Evolutionary conservation across 331 rosid species (phyloP), one percentile per base, ranked within the genome.

Genomic region (Dryas integrifolia): DNA sequence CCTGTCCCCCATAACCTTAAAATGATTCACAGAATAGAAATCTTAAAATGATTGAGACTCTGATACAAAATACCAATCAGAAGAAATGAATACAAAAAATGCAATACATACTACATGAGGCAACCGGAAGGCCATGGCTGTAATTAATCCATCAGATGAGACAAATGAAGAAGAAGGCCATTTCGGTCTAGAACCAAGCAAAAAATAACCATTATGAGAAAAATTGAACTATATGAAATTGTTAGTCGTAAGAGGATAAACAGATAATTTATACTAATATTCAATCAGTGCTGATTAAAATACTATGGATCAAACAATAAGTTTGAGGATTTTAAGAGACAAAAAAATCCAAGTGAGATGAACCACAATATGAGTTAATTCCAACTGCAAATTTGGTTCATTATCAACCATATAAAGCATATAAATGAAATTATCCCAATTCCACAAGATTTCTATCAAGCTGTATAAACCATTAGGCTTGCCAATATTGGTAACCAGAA

Each of bases 1-100:
- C 82, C 96, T 88, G 84, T 95, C 98, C 68, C 98, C 98, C 98
- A 95, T 95, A 72, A 95, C 98, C 98, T 95, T 82, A 77, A 79
- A 82, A 53, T 73, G 76, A 80, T 77, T 51, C 57, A 65, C 18
- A 75, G 51, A 72, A 65, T 16, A 62, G 70, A 80, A 45, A 74
- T 58, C 21, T 63, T 47, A 43, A 30, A 45, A 58, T 46, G 44
- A 78, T 64, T 58, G 67, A 41, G 66, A 56, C 24, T 24, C 45
- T 47, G 57, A 64, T 59, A 41, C 35, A 9, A 47, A 65, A 52
- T 30, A 70, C 65, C 38, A 49, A 69, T 26, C n/a, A 18, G 80
- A 72, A 38, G 59, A 76, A 9, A 46, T 5, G 6, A 5, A 71
- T 74, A 72, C 40, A 56, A 77, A 76, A 10, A 18, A 44, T 76